Evolutionary conservation across 2,329 filamentous ascomycete species (phyloP).

Genomic region (Neopestalotiopsis sp.): DNA sequence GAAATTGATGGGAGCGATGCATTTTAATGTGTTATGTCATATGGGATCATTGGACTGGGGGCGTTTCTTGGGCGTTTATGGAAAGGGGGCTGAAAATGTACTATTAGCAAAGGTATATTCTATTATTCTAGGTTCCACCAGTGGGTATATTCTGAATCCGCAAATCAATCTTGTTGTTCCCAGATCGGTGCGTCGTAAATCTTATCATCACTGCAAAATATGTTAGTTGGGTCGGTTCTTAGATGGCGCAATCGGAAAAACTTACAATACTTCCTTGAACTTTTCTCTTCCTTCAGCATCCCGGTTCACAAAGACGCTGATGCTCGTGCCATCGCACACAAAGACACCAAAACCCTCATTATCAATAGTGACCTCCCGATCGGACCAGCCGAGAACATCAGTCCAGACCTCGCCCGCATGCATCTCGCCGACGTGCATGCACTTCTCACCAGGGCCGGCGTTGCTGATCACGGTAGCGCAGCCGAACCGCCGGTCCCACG

Average conservation of each 20-base stretch:
- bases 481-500: slow-evolving; percentile 50
- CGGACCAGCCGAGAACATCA: slow-evolving; percentile 63
- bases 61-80: neutral
- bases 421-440: slow-evolving; percentile 66
- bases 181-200: slow-evolving; percentile 17
- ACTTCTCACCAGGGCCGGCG: slow-evolving; percentile 53
- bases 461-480: slow-evolving; percentile 64
- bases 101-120: neutral
- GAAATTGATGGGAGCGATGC: neutral
- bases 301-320: slow-evolving; percentile 26
- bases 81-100: neutral
- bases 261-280: slow-evolving; percentile 27
- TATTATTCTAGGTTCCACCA: neutral
- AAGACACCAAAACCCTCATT: slow-evolving; percentile 66
- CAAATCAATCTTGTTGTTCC: neutral
- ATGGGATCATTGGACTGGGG: neutral
- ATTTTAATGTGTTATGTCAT: neutral
- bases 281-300: slow-evolving; percentile 25
- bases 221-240: neutral
- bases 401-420: slow-evolving; percentile 68
- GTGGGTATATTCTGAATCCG: neutral
- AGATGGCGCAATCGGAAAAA: neutral
- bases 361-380: slow-evolving; percentile 63
- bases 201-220: slow-evolving; percentile 15
- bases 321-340: slow-evolving; percentile 41